Evolutionary conservation across 306 rosid genomes (phyloP).

Genomic region (Cicer judaicum): DNA sequence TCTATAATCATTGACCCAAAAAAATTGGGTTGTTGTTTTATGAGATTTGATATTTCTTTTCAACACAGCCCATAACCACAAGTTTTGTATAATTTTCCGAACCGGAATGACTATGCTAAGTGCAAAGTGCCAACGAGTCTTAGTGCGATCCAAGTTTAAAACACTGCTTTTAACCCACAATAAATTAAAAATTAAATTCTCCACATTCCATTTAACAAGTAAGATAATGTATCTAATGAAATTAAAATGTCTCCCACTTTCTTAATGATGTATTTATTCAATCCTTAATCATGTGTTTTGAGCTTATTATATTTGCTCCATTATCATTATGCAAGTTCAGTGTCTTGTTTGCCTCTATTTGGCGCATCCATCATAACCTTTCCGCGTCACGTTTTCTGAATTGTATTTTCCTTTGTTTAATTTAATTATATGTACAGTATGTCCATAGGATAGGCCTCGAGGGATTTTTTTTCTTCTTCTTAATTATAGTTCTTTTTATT

Average conservation of each 20-base stretch:
- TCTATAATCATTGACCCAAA: no score
- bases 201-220: background rate
- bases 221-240: conserved; percentile 6
- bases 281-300: background rate
- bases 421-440: conserved; percentile 5
- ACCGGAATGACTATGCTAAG: background rate
- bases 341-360: conserved; percentile 34
- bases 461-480: background rate
- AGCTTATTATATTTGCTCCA: background rate
- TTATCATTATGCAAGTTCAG: background rate
- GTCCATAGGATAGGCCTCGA: background rate
- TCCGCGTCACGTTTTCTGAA: conserved; percentile 22
- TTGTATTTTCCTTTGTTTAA: conserved; percentile 25
- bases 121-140: background rate
- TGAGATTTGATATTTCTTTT: no score
- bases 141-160: conserved; percentile 15
- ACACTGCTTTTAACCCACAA: conserved; percentile 11
- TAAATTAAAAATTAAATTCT: background rate
- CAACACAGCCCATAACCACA: no score
- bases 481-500: no score
- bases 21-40: no score
- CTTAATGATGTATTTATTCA: conserved; percentile 4
- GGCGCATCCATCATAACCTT: conserved; percentile 21
- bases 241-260: background rate
- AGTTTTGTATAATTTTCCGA: no score